phyloP scores from a whole-genome alignment of 352 stramenopile genomes.

The Phytophthora foliorum region DNA sequence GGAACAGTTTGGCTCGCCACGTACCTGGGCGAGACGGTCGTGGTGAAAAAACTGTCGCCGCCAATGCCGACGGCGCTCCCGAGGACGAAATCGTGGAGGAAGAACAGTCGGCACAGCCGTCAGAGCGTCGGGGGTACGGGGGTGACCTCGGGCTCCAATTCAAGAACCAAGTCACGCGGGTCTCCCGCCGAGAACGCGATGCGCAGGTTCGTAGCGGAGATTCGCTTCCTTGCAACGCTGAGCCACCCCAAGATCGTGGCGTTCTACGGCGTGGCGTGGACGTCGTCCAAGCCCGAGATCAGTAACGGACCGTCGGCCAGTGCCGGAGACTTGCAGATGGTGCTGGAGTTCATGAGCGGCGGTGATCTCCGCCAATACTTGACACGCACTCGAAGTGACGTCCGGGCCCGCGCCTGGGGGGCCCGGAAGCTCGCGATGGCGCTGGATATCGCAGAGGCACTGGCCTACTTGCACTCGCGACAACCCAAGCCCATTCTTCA shows the following conservation, averaged over 20 bases:
- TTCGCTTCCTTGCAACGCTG: constrained; percentile 68
- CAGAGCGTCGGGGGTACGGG: constrained; percentile 12
- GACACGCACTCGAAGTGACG: constrained; percentile 37
- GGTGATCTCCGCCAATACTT: constrained; percentile 73
- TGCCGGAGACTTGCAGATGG: constrained; percentile 64
- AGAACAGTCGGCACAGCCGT: constrained; percentile 34
- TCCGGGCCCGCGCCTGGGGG: constrained; percentile 49
- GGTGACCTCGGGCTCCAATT: constrained; percentile 21
- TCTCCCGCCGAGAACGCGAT: constrained; percentile 21
- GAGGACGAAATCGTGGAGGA: constrained; percentile 44
- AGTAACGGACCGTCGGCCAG: constrained; percentile 16
- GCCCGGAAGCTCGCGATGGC: constrained; percentile 68
- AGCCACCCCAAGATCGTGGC: constrained; percentile 83
- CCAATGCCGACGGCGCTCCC: constrained; percentile 39
- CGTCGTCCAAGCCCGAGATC: constrained; percentile 19
- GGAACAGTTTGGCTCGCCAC: constrained; percentile 65
- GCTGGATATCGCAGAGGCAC: constrained; percentile 64
- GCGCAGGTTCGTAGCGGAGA: constrained; percentile 68
- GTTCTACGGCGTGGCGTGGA: constrained; percentile 85
- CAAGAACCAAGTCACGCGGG: constrained; percentile 35
- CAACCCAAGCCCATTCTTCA: constrained; percentile 66
- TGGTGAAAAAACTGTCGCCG: constrained; percentile 61
- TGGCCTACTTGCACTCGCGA: constrained; percentile 73
- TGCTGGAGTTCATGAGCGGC: constrained; percentile 79
- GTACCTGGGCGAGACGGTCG: constrained; percentile 55